Base-by-base conservation (phyloP, 2,329 filamentous ascomycete genomes). In the Paraphoma chrysanthemicola region DNA sequence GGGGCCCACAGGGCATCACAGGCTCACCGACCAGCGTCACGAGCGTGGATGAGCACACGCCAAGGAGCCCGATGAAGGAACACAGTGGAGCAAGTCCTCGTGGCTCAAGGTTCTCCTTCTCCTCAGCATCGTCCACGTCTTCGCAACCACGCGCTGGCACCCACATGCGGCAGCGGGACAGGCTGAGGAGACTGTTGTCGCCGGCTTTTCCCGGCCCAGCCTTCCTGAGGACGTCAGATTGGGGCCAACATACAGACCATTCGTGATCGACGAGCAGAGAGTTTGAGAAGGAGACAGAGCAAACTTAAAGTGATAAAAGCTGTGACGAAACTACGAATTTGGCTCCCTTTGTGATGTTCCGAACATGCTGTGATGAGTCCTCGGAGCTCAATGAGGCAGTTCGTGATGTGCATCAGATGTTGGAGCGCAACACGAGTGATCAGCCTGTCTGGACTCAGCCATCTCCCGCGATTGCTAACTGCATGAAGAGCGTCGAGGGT, bases 121-220 rank as follows among this genome's bases (percentile, higher is more conserved):
- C 65, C 31, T 63, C 66, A 48, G 61, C 59, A 58, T 68, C 66
- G 58, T 69, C 65, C 42, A 48, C 48, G 29, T 51, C 58, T 52
- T 54, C 59, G 11, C 43, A 52, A 60, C 50, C 56, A 49, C 53
- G 59, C 18, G 36, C 31, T 53, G 54, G 49, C 23, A 50, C 53
- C 52, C 51, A 54, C 38, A 65, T 57, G 54, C 63, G 68, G 33
- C 63, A 70, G 56, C 62, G 64, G 45, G 60, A 60, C 56, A 67
- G 56, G 57, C 60, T 69, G 53, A 62, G 57, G 53, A 64, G 56
- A 45, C 48, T 71, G 36, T 48, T 72, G 28, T 67, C 62, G 45
- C 64, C 65, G 51, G 64, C 57, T 6, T 54, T 64, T 33, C 62
- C 64, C 54, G 64, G 66, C 39, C 44, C 59, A 53, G 57, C 43